Evolutionary conservation across 305 asterid species (phyloP).

Genomic region (Rubia occidens): DNA sequence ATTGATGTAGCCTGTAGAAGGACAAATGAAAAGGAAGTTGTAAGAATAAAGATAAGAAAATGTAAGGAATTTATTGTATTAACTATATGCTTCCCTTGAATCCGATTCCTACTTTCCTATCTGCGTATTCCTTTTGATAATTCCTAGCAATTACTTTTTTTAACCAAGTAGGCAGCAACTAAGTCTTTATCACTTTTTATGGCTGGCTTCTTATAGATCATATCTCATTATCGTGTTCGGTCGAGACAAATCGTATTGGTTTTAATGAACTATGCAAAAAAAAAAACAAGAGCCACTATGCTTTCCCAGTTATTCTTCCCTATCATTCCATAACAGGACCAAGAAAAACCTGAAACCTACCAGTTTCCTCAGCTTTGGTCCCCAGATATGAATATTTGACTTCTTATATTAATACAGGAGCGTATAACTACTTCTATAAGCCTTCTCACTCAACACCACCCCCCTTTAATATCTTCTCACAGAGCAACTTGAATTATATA

Average conservation of each 20-base stretch:
- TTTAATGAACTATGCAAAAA: neutral
- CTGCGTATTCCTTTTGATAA: neutral
- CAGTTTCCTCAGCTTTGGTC: neutral
- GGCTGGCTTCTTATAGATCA: neutral
- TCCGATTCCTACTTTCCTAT: neutral
- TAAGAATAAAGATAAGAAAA: conserved; percentile 1
- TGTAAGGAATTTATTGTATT: neutral
- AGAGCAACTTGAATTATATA: conserved; percentile 1
- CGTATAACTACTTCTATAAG: neutral
- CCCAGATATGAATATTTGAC: neutral
- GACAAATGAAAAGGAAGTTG: conserved; percentile 3
- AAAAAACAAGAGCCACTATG: neutral
- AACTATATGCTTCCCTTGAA: neutral
- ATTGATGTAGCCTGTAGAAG: conserved; percentile 62
- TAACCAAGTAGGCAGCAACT: neutral
- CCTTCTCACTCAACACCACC: neutral
- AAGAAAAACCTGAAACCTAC: neutral
- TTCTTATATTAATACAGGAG: neutral
- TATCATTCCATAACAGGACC: neutral
- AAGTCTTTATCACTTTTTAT: neutral
- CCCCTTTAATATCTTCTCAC: neutral
- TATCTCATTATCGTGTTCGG: neutral
- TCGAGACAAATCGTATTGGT: too few relatives aligned
- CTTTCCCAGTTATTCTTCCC: neutral
- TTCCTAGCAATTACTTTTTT: neutral